Evolutionary conservation across 306 rosid genomes (phyloP).

Genomic region (Cercis canadensis): DNA sequence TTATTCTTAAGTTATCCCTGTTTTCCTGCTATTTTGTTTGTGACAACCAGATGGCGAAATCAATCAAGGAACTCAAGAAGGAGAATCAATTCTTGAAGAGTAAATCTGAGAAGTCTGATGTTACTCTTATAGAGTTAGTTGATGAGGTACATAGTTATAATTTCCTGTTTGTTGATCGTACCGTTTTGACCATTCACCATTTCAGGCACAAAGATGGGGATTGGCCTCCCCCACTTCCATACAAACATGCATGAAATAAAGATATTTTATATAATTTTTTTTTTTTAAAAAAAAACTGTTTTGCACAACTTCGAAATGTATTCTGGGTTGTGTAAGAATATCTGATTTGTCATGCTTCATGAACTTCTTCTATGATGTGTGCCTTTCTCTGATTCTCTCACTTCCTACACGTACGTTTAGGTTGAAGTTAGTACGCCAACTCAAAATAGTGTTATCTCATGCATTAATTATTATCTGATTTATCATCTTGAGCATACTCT

Average conservation of each 20-base stretch:
- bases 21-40: conserved; percentile 38
- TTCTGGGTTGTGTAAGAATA: too few species aligned
- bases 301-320: too few species aligned
- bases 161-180: background rate
- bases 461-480: background rate
- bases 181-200: conserved; percentile 16
- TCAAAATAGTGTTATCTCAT: too few species aligned
- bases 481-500: background rate
- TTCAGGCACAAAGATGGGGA: background rate
- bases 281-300: too few species aligned
- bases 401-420: too few species aligned
- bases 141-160: conserved; percentile 71
- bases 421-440: background rate
- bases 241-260: background rate
- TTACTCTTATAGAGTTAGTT: conserved; percentile 80
- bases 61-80: conserved; percentile 93
- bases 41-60: conserved; percentile 81
- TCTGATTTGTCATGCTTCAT: background rate
- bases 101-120: conserved; percentile 84
- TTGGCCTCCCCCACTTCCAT: background rate
- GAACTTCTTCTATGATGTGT: too few species aligned
- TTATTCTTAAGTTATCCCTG: conserved; percentile 18
- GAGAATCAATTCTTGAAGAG: conserved; percentile 92
- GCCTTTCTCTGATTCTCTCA: background rate
- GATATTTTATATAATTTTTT: too few species aligned